phyloP scores from a whole-genome alignment of 2,329 filamentous ascomycete genomes.

The Orbilia javanica region DNA sequence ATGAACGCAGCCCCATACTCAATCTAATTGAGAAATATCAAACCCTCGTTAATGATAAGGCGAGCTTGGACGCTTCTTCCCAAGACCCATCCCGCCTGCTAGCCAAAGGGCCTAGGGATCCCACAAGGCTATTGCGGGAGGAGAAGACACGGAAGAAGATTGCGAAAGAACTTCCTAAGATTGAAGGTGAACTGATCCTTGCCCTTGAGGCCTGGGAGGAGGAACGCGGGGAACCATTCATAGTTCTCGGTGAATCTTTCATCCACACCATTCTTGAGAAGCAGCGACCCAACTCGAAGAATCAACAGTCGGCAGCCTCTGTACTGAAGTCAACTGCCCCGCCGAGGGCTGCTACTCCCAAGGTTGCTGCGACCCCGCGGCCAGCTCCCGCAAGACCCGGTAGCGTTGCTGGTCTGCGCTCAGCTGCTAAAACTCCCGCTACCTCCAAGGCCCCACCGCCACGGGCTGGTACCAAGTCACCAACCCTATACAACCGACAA shows the following conservation, averaged over 20 bases:
- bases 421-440: conserved; percentile 33
- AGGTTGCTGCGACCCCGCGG: conserved; percentile 39
- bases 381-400: conserved; percentile 40
- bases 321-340: conserved; percentile 49
- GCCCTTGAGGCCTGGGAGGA: conserved; percentile 90
- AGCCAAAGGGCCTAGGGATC: conserved; percentile 91
- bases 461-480: conserved; percentile 51
- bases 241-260: conserved; percentile 92
- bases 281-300: conserved; percentile 50
- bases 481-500: conserved; percentile 50
- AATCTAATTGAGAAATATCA: conserved; percentile 86
- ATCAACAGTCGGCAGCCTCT: conserved; percentile 44
- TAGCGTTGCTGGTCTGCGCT: conserved; percentile 49
- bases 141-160: conserved; percentile 99
- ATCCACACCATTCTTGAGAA: conserved; percentile 71
- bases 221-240: conserved; percentile 91
- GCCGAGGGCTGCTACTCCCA: conserved; percentile 27
- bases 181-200: conserved; percentile 84
- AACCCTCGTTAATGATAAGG: conserved; percentile 83
- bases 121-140: conserved; percentile 90
- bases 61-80: conserved; percentile 88
- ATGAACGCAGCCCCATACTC: conserved; percentile 87
- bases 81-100: conserved; percentile 95
- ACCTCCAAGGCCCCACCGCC: conserved; percentile 26
- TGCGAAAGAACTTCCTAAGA: conserved; percentile 92